A percentile compares a stretch with the other conserved stretches of the same genome.
phyloP scores from a whole-genome alignment of 140 eudicot species.

The Senecio squalidus region DNA sequence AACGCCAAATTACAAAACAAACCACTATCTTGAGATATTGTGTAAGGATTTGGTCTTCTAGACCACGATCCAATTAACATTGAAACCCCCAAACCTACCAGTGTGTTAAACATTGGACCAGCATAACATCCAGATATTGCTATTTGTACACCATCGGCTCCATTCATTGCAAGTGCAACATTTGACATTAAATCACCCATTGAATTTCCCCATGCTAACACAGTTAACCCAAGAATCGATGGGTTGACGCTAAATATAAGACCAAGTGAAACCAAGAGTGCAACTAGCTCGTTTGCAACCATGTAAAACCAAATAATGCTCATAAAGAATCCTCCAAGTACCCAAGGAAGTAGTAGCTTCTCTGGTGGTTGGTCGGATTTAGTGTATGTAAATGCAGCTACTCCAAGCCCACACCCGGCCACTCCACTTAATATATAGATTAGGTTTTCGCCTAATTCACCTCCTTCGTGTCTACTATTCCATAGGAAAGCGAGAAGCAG shows the following conservation, averaged over 20 bases:
- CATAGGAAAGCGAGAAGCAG: constrained; percentile 51
- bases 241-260: constrained; percentile 51
- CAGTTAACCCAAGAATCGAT: constrained; percentile 58
- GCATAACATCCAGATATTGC: constrained; percentile 78
- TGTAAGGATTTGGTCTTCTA: constrained; percentile 36
- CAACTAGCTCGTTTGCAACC: constrained; percentile 66
- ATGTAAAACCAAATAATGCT: constrained; percentile 78
- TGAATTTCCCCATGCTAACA: constrained; percentile 85
- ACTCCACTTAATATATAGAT: constrained; percentile 29
- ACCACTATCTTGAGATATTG: constrained; percentile 42
- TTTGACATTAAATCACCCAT: constrained; percentile 75
- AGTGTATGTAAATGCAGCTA: constrained; percentile 39
- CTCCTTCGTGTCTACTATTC: constrained; percentile 29
- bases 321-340: constrained; percentile 68
- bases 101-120: constrained; percentile 76
- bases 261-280: constrained; percentile 58
- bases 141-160: constrained; percentile 61
- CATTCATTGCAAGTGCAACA: constrained; percentile 51
- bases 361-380: constrained; percentile 53
- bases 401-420: constrained; percentile 35
- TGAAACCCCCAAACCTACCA: constrained; percentile 61
- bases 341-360: constrained; percentile 55
- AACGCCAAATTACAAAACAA: constrained; percentile 56
- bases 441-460: constrained; percentile 13
- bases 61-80: constrained; percentile 62